Evolutionary conservation across 2,329 filamentous ascomycete genomes (phyloP).

Genomic region (Nigrograna mackinnonii): DNA sequence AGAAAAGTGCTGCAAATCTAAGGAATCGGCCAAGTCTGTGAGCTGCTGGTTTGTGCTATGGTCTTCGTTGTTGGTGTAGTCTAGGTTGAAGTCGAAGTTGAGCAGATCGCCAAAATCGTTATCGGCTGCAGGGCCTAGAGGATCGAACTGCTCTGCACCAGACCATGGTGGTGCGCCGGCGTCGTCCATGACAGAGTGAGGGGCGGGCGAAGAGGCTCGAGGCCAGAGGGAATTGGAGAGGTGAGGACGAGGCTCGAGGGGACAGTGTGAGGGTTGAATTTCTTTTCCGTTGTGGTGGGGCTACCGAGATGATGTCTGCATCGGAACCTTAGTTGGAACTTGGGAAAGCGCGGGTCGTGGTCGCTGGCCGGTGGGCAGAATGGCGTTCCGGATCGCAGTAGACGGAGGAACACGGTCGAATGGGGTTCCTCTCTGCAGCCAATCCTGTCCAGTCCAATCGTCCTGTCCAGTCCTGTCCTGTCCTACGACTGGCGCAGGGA

Average conservation of each 20-base stretch:
- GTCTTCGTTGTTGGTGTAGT: constrained; percentile 21
- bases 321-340: too few species aligned
- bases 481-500: too few species aligned
- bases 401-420: too few species aligned
- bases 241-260: constrained; percentile 1
- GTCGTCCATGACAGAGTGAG: constrained; percentile 33
- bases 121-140: constrained; percentile 45
- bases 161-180: constrained; percentile 41
- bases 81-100: constrained; percentile 39
- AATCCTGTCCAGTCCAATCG: too few species aligned
- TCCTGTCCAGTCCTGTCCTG: too few species aligned
- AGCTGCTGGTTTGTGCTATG: constrained; percentile 26
- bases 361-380: too few species aligned
- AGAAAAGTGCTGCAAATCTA: constrained; percentile 37
- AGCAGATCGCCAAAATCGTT: constrained; percentile 48
- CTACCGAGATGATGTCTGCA: too few species aligned
- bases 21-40: constrained; percentile 32
- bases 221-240: neutral
- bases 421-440: too few species aligned
- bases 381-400: too few species aligned
- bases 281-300: too few species aligned
- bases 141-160: constrained; percentile 42
- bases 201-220: neutral
- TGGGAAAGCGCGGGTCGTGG: too few species aligned
- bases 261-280: constrained; percentile 1